Evolutionary conservation across 2,329 filamentous ascomycete species (phyloP).

Genomic region (Botrytis sinoallii): DNA sequence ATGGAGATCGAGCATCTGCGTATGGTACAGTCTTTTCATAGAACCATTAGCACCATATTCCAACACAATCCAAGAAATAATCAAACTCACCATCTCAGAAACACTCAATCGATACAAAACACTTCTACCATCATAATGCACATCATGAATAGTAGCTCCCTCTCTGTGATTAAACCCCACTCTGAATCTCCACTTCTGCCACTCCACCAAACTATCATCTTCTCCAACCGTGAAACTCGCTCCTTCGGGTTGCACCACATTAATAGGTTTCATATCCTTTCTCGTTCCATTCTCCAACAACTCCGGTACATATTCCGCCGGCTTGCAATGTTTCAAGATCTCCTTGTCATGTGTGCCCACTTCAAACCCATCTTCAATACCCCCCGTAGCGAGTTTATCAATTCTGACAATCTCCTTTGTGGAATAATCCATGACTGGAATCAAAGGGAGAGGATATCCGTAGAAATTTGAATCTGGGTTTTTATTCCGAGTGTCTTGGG

Average conservation of each 20-base stretch:
- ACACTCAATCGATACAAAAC: conserved; percentile 57
- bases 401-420: conserved; percentile 48
- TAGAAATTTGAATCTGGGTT: conserved; percentile 45
- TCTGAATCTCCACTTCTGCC: conserved; percentile 60
- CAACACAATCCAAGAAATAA: background rate
- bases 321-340: conserved; percentile 43
- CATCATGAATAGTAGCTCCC: conserved; percentile 58
- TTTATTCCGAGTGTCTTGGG: conserved; percentile 40
- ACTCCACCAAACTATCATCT: conserved; percentile 43
- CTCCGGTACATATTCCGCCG: conserved; percentile 41
- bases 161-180: conserved; percentile 60
- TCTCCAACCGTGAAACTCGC: conserved; percentile 53
- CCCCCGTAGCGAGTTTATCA: conserved; percentile 44
- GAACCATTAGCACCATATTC: background rate
- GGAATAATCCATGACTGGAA: conserved; percentile 47
- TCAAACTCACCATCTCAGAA: conserved; percentile 50
- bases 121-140: conserved; percentile 56
- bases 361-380: conserved; percentile 41
- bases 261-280: conserved; percentile 55
- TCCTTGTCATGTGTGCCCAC: conserved; percentile 44
- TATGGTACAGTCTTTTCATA: conserved; percentile 7
- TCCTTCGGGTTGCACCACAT: conserved; percentile 61
- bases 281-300: conserved; percentile 42
- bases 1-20: conserved; percentile 56
- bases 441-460: conserved; percentile 48